Percentiles rank a stretch among this genome's conserved stretches.
Conservation (phyloP, 2,329 filamentous ascomycete genomes). For the Nectriaceae sp. region DNA sequence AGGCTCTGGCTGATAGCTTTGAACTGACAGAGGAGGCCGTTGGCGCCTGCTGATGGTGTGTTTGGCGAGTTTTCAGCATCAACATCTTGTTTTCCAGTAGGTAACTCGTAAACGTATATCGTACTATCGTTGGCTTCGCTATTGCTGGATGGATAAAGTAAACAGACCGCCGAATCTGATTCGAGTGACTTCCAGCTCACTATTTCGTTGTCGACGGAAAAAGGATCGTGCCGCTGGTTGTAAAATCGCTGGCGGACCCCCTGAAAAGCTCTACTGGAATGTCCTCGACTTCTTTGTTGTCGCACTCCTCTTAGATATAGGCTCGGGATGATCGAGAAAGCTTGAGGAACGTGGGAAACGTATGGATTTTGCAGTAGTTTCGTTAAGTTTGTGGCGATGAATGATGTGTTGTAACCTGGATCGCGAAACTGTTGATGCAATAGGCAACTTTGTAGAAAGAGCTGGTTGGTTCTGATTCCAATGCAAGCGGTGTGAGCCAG, state of each 20-base stretch:
- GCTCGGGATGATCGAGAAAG: conserved; percentile 2
- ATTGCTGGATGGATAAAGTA: background rate
- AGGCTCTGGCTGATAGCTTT: background rate
- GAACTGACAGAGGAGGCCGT: background rate
- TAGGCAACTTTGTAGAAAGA: conserved; percentile 68
- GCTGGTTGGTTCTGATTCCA: conserved; percentile 63
- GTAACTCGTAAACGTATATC: background rate
- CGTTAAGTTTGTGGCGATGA: conserved; percentile 64
- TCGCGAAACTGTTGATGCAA: conserved; percentile 58
- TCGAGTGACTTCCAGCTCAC: background rate
- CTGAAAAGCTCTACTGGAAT: conserved; percentile 2
- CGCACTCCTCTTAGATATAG: conserved; percentile 4
- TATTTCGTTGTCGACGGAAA: conserved; percentile 5
- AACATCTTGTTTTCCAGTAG: background rate
- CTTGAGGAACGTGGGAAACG: background rate
- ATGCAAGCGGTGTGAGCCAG: conserved; percentile 40
- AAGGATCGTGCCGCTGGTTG: conserved; percentile 9
- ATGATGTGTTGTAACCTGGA: conserved; percentile 57
- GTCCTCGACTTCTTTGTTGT: background rate
- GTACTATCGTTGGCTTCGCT: background rate
- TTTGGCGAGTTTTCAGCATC: background rate
- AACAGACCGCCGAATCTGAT: background rate
- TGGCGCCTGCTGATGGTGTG: background rate
- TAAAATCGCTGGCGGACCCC: conserved; percentile 6
- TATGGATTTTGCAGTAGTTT: conserved; percentile 52